Base-by-base conservation (phyloP, 805 yeast species). In the Candida sanyiensis region DNA sequence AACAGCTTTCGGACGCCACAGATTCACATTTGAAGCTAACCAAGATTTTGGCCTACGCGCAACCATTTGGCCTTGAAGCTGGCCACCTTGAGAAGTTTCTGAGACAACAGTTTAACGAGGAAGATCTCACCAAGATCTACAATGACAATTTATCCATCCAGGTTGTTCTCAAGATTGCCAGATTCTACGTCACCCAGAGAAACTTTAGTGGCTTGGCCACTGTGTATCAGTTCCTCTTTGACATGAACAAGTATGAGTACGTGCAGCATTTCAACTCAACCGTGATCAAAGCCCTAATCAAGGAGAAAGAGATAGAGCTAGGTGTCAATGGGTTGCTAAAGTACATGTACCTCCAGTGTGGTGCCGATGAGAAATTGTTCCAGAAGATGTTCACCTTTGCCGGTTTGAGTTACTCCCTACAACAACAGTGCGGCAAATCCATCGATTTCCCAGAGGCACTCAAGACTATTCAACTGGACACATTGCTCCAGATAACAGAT, bases 11-110 rank as follows among this genome's bases (percentile, higher is more conserved):
- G 4, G 33, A 29, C 7, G 30, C 43, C 2, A 45, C 49, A 18
- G 56, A 52, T 32, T 28, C 43, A 1, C 57, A 52, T 37, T 38
- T 43, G 12, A 45, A 43, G n/a, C 32, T 52, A 3, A 36, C 37
- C 6, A 30, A 35, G 3, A 12, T 52, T 15, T 28, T 52, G 13
- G 21, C 27, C 10, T 43, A 40, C 27, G 32, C 38, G 10, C 38
- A 45, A 3, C 44, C 44, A 1, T 27, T 46, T 6, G 42, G 42
- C 7, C 20, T 52, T 6, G 39, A 37, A 23, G 28, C 32, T 9
- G 29, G n/a, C 11, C 36, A 38, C 6, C 26, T 50, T 10, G 48
- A 43, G 19, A 12, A 6, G 10, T 27, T 44, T 7, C 33, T 51
- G 15, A 18, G n/a, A 6, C 17, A 31, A 3, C 44, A 42, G 10